Conservation (phyloP, 495 filamentous ascomycete species). For the Aspergillus panamensis region DNA sequence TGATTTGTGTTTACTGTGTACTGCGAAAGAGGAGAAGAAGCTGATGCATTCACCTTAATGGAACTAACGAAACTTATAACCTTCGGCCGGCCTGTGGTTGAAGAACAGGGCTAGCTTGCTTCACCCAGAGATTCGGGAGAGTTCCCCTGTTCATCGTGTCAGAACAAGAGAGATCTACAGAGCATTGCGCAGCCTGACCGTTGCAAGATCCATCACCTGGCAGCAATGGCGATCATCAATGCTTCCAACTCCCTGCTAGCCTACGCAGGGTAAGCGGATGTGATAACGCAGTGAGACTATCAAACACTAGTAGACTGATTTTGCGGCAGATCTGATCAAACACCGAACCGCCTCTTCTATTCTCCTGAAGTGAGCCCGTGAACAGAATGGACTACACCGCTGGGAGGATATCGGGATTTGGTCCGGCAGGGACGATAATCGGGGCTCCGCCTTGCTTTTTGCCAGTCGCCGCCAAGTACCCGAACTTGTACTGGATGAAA, state of each 20-base stretch:
- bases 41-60: background rate
- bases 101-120: too few relatives aligned
- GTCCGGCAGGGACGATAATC: slow-evolving; percentile 20
- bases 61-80: background rate
- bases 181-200: background rate
- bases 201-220: background rate
- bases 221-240: background rate
- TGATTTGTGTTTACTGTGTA: background rate
- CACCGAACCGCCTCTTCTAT: too few relatives aligned
- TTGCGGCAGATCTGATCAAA: too few relatives aligned
- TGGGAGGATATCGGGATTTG: slow-evolving; percentile 43
- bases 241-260: background rate
- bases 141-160: background rate
- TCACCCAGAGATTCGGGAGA: too few relatives aligned
- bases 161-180: background rate
- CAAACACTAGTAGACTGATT: too few relatives aligned
- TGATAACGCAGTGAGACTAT: too few relatives aligned
- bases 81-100: background rate
- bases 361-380: too few relatives aligned
- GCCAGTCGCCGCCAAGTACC: slow-evolving; percentile 18
- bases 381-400: slow-evolving; percentile 8
- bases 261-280: background rate
- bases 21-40: background rate
- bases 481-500: slow-evolving; percentile 19
- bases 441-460: slow-evolving; percentile 13